Conservation (phyloP, 495 filamentous ascomycete species). For the Xylaria telfairii region DNA sequence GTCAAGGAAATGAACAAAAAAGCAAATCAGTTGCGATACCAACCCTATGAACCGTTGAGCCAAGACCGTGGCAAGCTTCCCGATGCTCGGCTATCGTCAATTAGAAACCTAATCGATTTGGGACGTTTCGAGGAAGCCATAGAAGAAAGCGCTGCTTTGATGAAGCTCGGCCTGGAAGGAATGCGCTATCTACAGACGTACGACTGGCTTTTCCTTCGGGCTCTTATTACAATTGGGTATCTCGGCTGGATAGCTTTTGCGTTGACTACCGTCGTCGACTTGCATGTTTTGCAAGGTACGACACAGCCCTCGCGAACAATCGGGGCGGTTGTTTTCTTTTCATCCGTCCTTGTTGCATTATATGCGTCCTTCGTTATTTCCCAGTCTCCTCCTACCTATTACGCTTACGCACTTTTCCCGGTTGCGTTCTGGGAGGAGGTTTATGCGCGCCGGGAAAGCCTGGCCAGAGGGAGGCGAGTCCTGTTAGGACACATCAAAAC, state of each 20-base stretch:
- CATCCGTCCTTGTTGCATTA: conserved; percentile 72
- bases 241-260: conserved; percentile 97
- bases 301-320: conserved; percentile 69
- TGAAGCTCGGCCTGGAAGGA: conserved; percentile 79
- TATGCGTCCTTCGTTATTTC: conserved; percentile 83
- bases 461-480: conserved; percentile 69
- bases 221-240: conserved; percentile 92
- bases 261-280: conserved; percentile 86
- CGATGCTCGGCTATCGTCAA: conserved; percentile 69
- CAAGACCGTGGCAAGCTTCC: conserved; percentile 64
- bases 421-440: conserved; percentile 98
- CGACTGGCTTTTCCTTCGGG: conserved; percentile 96
- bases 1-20: conserved; percentile 93
- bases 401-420: conserved; percentile 90
- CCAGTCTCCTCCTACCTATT: conserved; percentile 82
- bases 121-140: conserved; percentile 78
- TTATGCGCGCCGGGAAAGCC: conserved; percentile 73
- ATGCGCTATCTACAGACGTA: conserved; percentile 92
- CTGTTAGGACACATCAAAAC: conserved; percentile 73
- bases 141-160: conserved; percentile 71
- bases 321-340: conserved; percentile 69
- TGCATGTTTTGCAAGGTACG: conserved; percentile 81
- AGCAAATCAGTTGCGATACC: conserved; percentile 74
- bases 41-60: conserved; percentile 68
- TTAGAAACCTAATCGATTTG: conserved; percentile 69